Conservation (phyloP, 169 alveolate species). For the Eimeria maxima region DNA sequence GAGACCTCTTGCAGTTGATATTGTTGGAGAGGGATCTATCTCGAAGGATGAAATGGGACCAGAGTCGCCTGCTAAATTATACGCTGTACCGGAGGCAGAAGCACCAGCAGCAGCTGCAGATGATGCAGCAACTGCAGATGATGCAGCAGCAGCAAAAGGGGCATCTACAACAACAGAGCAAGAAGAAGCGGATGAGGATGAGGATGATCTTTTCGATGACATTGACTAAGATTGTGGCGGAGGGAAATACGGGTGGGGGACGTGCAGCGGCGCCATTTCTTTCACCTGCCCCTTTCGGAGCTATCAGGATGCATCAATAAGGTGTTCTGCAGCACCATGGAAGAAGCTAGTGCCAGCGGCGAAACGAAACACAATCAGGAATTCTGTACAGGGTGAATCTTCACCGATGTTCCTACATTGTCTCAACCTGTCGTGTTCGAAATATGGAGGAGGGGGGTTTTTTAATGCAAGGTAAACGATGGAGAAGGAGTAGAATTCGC, state of each 20-base stretch:
- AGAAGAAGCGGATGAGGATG: background rate
- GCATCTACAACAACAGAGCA: background rate
- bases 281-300: background rate
- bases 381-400: background rate
- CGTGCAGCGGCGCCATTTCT: background rate
- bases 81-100: background rate
- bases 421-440: background rate
- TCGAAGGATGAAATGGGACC: background rate
- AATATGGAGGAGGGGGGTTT: background rate
- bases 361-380: background rate
- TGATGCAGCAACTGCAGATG: background rate
- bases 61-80: background rate
- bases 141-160: background rate
- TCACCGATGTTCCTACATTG: background rate
- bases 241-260: background rate
- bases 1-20: background rate
- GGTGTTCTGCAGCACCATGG: background rate
- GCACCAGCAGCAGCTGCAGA: background rate
- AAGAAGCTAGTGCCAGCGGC: background rate
- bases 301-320: background rate
- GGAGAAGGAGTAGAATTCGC: background rate
- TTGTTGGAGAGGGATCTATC: background rate
- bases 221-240: background rate
- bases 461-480: background rate
- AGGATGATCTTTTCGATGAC: background rate